Evolutionary conservation across 2,329 filamentous ascomycete genomes (phyloP).

Genomic region (Aspergillus viridinutans): DNA sequence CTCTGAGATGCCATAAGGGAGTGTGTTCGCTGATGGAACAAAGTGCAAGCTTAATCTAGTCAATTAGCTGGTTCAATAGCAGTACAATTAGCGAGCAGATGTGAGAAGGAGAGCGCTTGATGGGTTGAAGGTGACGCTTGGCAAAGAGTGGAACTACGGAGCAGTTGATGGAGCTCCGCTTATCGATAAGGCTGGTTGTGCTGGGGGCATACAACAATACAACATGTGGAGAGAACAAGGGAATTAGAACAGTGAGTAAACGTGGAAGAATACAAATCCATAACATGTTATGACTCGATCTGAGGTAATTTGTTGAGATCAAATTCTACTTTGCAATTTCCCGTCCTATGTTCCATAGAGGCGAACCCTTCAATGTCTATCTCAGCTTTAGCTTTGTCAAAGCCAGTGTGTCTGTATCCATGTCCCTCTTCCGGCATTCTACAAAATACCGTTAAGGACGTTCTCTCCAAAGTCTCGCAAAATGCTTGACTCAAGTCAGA

Average conservation of each 20-base stretch:
- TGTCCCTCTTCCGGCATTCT: not conserved
- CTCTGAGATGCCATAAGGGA: conserved; percentile 47
- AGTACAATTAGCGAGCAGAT: not conserved
- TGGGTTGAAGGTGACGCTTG: not conserved
- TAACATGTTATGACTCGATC: not conserved
- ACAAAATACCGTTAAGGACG: not conserved
- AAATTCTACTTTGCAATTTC: not conserved
- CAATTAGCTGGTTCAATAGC: not conserved
- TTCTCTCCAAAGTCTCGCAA: not conserved
- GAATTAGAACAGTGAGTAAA: no score
- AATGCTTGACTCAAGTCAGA: not conserved
- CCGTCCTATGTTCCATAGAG: not conserved
- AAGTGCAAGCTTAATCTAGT: not conserved
- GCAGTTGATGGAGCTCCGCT: conserved; percentile 9
- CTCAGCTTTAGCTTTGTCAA: no score
- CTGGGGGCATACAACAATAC: not conserved
- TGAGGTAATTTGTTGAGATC: not conserved
- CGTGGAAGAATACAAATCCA: not conserved
- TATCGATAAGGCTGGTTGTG: conserved; percentile 22
- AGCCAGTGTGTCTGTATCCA: no score
- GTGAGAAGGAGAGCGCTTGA: not conserved
- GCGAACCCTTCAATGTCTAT: no score
- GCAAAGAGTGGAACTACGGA: not conserved
- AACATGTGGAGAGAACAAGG: no score
- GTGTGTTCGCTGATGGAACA: not conserved